Conservation (phyloP, 1,284 basidiomycete genomes). For the Cutaneotrichosporon spelunceum region DNA sequence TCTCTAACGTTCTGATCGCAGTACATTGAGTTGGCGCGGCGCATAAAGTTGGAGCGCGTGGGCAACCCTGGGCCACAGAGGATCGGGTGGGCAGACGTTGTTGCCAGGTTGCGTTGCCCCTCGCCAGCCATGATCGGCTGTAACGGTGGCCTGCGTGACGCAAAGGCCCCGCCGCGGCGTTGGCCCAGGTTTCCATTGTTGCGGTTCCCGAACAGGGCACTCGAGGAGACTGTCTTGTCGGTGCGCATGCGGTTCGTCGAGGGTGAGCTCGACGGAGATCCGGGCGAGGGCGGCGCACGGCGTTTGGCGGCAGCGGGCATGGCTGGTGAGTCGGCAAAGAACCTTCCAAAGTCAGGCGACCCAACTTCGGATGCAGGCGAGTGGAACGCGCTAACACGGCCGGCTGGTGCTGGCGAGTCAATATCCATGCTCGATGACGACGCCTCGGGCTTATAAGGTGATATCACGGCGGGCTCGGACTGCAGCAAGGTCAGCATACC, state of each 20-base stretch:
- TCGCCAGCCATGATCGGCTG: constrained; percentile 23
- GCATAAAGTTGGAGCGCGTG: constrained; percentile 30
- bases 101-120: constrained; percentile 21
- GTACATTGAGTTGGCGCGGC: constrained; percentile 47
- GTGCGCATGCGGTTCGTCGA: constrained; percentile 41
- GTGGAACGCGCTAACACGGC: constrained; percentile 13
- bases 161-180: constrained; percentile 27
- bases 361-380: constrained; percentile 27
- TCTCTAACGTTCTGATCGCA: constrained; percentile 39
- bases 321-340: constrained; percentile 48
- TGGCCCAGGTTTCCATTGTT: constrained; percentile 22
- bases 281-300: constrained; percentile 39
- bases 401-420: constrained; percentile 35
- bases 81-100: constrained; percentile 45
- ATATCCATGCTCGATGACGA: constrained; percentile 37
- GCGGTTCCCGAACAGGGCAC: constrained; percentile 30
- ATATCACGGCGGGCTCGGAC: constrained; percentile 22
- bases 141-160: constrained; percentile 37
- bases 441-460: constrained; percentile 13
- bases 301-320: constrained; percentile 34
- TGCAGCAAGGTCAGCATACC: constrained; percentile 9
- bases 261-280: constrained; percentile 45
- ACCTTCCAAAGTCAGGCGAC: constrained; percentile 45
- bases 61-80: constrained; percentile 32
- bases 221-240: constrained; percentile 41